Evolutionary conservation across 371 early-diverging fungal species (phyloP).

Genomic region (Rhizomucor pusillus): DNA sequence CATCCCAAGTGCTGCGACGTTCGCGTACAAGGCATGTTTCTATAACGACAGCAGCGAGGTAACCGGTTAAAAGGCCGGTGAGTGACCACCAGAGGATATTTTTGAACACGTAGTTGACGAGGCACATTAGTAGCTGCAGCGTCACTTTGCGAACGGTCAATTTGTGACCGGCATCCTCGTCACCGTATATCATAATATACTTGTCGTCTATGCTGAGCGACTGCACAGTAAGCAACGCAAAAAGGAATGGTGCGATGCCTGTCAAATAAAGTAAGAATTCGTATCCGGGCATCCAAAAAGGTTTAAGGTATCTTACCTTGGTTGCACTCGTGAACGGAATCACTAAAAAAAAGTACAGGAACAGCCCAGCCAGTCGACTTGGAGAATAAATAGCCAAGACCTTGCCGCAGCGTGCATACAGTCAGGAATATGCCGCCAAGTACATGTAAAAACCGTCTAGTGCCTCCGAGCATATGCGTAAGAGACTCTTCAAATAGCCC

Average conservation of each 20-base stretch:
- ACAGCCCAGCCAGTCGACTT: constrained; percentile 57
- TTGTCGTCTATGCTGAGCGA: constrained; percentile 53
- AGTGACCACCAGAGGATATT: constrained; percentile 65
- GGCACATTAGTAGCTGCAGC: constrained; percentile 50
- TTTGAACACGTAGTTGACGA: constrained; percentile 50
- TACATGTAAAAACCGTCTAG: constrained; percentile 35
- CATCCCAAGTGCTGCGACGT: constrained; percentile 2
- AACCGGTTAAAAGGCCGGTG: constrained; percentile 50
- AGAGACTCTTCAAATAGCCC: constrained; percentile 53
- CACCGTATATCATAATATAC: constrained; percentile 48
- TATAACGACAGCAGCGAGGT: constrained; percentile 37
- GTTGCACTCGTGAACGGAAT: constrained; percentile 60
- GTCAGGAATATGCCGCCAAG: constrained; percentile 27
- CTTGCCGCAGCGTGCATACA: constrained; percentile 38
- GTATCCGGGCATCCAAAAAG: too few relatives aligned
- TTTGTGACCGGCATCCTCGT: constrained; percentile 26
- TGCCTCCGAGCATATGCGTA: constrained; percentile 48
- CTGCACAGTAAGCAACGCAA: constrained; percentile 56
- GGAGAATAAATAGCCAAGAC: constrained; percentile 54
- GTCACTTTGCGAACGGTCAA: constrained; percentile 45
- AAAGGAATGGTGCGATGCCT: constrained; percentile 61
- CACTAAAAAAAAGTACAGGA: constrained; percentile 58
- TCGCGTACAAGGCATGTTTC: constrained; percentile 25
- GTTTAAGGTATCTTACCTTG: too few relatives aligned
- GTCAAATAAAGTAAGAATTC: neutral